Evolutionary conservation across 2,329 filamentous ascomycete species (phyloP), one percentile per base, ranked within the genome.

Genomic region (Aspergillus sp.): DNA sequence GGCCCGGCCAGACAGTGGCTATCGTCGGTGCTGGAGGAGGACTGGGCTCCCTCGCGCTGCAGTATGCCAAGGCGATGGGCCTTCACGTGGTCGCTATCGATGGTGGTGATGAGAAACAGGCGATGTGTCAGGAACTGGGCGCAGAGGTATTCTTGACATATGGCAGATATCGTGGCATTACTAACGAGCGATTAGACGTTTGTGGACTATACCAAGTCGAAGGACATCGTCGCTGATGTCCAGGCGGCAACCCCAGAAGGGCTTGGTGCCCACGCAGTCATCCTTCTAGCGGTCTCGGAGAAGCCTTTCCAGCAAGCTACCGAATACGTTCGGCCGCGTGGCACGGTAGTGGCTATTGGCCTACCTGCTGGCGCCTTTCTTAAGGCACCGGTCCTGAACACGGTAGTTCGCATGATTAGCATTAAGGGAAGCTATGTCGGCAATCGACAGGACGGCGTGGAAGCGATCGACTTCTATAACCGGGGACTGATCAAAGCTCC

Each of bases 401-500:
- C 81, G 4, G 88, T 94, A 42, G 71, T 88, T 53, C 72, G 79
- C 64, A 93, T 93, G 85, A 78, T 95, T 66, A 78, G 65, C 48
- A 94, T 96, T 69, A 83, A 83, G 68, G 88, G 86, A 36, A 85
- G 78, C 48, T 94, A 94, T 58, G 88, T 95, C 44, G 89, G 89
- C 35, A 95, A 93, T 69, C 75, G 88, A 47, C 78, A 81, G 55
- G 88, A 95, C 57, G 81, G 79, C 1, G 74, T 79, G 32, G 89
- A 95, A 68, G 88, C 88, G 3, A 71, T 96, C 41, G 86, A 94
- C 47, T 94, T 95, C 68, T 94, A 75, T 69, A 67, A 72, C 35
- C 73, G 30, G 5, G 30, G 30, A 5, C 17, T 89, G 43, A 86
- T 94, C 70, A 81, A 83, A 58, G 77, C 78, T 8, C 86, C 86